Evolutionary conservation across 129 eudicot species (phyloP), one percentile per base, ranked within the genome.

Genomic region (Artemisia argyi): DNA sequence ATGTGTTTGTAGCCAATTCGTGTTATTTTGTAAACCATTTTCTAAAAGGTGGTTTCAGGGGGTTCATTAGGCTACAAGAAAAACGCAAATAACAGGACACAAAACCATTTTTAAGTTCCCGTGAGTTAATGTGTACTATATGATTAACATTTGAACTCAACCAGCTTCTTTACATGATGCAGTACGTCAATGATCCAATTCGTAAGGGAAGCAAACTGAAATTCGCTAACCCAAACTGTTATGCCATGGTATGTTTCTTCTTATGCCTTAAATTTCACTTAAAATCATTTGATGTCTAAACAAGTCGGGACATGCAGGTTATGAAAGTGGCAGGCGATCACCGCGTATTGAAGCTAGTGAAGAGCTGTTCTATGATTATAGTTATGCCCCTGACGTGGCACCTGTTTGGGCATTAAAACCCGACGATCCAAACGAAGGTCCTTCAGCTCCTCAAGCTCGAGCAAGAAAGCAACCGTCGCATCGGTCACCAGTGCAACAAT

Each of bases 211-310:
- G 85, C 85, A 87, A 93, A 50, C 65, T 93, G 72, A 93, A 93
- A 77, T 93, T 93, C 46, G 98, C 96, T 2, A 93, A 81, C 20
- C 98, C 98, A 10, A 93, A 93, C 82, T 89, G 98, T 66, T 80
- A 85, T 19, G 94, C 97, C 19, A 83, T 71, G 96, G 98, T 89
- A 74, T 19, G 7, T 56, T 28, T 39, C 46, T 10, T 42, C 35
- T 14, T 61, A 18, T 18, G 71, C 48, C 56, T 18, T 48, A 48
- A 19, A 12, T 47, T 11, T 28, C 55, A 14, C 58, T 56, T 30
- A 19, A 35, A 64, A 47, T 18, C 8, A 26, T 18, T 62, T 12
- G 59, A 7, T 56, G 6, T 8, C n/a, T 59, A 22, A 80, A 52
- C 81, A 74, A 73, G 54, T 61, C 17, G 17, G 49, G 54, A 44